Percentiles rank a stretch among this genome's conserved stretches.
Conservation (phyloP, 106 monocot genomes). For the Hemerocallis citrina region DNA sequence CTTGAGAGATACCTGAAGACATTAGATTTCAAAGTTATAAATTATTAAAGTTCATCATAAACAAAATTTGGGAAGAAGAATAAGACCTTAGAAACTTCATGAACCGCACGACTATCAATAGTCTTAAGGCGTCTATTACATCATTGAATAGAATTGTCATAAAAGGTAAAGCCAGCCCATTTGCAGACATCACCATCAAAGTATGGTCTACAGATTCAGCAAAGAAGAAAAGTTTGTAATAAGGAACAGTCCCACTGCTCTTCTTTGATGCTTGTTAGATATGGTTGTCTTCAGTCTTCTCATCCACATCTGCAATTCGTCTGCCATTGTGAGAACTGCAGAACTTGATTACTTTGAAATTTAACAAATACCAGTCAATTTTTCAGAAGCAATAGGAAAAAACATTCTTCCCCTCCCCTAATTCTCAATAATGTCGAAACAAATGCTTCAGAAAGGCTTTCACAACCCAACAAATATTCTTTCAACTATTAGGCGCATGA, state of each 20-base stretch:
- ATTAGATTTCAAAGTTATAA: not conserved
- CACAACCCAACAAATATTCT: no score
- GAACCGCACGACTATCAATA: slow-evolving; percentile 7
- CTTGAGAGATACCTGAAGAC: slow-evolving; percentile 30
- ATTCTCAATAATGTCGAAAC: no score
- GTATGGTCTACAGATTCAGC: slow-evolving; percentile 27
- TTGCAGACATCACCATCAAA: slow-evolving; percentile 31
- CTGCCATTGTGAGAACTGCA: no score
- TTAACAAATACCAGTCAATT: no score
- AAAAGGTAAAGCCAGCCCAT: slow-evolving; percentile 29
- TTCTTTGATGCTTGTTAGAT: no score
- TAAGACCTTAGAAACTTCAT: slow-evolving; percentile 27
- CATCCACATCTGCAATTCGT: no score
- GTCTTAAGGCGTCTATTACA: slow-evolving; percentile 21
- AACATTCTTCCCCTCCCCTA: not conserved
- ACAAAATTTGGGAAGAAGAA: no score
- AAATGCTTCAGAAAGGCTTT: no score
- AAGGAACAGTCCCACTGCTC: no score
- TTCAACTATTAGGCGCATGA: no score
- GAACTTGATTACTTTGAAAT: no score
- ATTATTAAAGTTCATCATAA: not conserved
- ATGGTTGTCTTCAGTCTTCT: no score
- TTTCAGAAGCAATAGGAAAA: slow-evolving; percentile 28
- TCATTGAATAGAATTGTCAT: slow-evolving; percentile 37
- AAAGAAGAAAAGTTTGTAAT: slow-evolving; percentile 37